Percentiles rank a stretch among this genome's conserved stretches.
Evolutionary conservation across 768 basidiomycete species (phyloP).

Genomic region (Trametopsis cervina): DNA sequence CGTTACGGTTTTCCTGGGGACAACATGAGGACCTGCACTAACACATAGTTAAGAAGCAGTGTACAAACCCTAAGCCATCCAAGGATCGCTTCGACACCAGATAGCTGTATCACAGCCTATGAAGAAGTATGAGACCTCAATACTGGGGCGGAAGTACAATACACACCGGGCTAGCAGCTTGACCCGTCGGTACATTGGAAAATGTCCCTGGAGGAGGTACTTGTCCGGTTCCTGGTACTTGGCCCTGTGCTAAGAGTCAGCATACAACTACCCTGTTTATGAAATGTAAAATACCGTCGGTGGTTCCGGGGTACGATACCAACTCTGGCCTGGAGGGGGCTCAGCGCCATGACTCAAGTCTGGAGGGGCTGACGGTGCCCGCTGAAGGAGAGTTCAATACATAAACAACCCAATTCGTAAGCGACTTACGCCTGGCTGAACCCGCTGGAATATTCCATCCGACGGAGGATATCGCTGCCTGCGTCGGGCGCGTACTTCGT

Average conservation of each 20-base stretch:
- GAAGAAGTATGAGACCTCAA: neutral
- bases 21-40: conserved; percentile 7
- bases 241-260: neutral
- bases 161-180: conserved; percentile 45
- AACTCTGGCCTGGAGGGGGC: neutral
- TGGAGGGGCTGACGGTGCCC: conserved; percentile 10
- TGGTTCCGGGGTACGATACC: conserved; percentile 6
- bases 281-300: neutral
- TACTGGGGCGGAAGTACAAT: neutral
- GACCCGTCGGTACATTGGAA: neutral
- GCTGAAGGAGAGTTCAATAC: conserved; percentile 1
- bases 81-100: conserved; percentile 63
- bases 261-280: neutral
- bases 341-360: conserved; percentile 1
- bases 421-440: neutral
- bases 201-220: conserved; percentile 4
- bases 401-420: neutral
- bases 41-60: conserved; percentile 1
- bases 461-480: neutral
- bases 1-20: conserved; percentile 64
- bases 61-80: conserved; percentile 55
- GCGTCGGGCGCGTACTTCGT: conserved; percentile 6
- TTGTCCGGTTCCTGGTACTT: neutral
- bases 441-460: neutral
- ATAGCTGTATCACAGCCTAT: conserved; percentile 56